Evolutionary conservation across 75 land plant genomes (phyloP).

Genomic region (Pinus taeda): DNA sequence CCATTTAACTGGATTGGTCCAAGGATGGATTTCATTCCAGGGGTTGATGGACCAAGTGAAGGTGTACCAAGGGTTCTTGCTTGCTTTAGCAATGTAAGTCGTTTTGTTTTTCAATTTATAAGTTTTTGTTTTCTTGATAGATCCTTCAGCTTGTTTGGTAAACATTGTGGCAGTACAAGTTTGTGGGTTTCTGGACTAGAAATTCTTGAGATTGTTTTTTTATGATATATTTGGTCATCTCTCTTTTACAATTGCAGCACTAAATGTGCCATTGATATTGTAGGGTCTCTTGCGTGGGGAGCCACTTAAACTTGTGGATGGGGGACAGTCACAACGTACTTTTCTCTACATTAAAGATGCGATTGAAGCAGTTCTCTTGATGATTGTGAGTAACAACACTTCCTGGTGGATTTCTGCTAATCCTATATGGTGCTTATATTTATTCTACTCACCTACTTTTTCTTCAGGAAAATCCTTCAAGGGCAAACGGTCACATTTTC

Average conservation of each 20-base stretch:
- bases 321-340: conserved; percentile 89
- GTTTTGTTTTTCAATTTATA: too few relatives aligned
- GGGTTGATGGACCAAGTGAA: conserved; percentile 97
- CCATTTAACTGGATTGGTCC: conserved; percentile 99
- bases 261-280: not conserved
- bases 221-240: not conserved
- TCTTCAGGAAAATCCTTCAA: conserved; percentile 76
- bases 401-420: too few relatives aligned
- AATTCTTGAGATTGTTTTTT: too few relatives aligned
- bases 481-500: conserved; percentile 96
- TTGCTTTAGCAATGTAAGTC: conserved; percentile 91
- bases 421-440: conserved; percentile 24
- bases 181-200: too few relatives aligned
- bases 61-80: conserved; percentile 97
- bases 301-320: conserved; percentile 96
- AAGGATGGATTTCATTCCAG: conserved; percentile 99
- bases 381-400: conserved; percentile 64
- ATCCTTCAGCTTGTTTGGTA: not conserved
- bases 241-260: not conserved
- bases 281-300: conserved; percentile 83
- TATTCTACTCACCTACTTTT: not conserved
- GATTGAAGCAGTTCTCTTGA: conserved; percentile 81
- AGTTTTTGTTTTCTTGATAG: not conserved
- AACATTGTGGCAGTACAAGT: too few relatives aligned
- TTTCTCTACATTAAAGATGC: conserved; percentile 98